Percentiles rank a stretch among this genome's conserved stretches.
phyloP scores from a whole-genome alignment of 495 filamentous ascomycete species.

The Podospora tetraspora region DNA sequence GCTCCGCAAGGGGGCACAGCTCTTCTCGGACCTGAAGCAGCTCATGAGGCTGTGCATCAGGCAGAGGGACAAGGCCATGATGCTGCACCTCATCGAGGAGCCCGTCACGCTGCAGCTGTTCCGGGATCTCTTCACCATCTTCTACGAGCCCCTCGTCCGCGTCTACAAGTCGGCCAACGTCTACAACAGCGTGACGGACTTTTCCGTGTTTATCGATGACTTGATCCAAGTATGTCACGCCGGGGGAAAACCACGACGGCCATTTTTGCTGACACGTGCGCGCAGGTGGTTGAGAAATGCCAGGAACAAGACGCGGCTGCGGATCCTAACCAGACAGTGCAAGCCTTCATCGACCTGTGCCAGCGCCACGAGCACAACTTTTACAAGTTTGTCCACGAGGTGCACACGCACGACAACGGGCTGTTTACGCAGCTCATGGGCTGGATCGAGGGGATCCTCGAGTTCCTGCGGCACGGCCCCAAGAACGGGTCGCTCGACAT shows the following conservation, averaged over 20 bases:
- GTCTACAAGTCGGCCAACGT: constrained; percentile 99
- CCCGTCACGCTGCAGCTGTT: constrained; percentile 89
- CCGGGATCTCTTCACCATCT: constrained; percentile 95
- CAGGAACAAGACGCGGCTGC: constrained; percentile 88
- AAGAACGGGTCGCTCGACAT: constrained; percentile 76
- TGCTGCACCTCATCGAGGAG: constrained; percentile 93
- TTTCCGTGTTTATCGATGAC: constrained; percentile 87
- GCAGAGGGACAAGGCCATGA: constrained; percentile 93
- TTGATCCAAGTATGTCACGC: constrained; percentile 56
- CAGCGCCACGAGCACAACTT: constrained; percentile 90
- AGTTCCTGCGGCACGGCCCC: constrained; percentile 85
- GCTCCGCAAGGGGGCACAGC: constrained; percentile 77
- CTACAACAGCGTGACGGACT: constrained; percentile 93
- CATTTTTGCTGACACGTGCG: constrained; percentile 6
- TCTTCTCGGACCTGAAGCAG: constrained; percentile 93
- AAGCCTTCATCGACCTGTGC: constrained; percentile 95
- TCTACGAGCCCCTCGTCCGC: constrained; percentile 93
- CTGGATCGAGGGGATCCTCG: constrained; percentile 95
- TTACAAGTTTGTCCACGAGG: constrained; percentile 98
- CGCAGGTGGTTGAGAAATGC: constrained; percentile 71
- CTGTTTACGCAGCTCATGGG: constrained; percentile 93
- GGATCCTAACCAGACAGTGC: constrained; percentile 98
- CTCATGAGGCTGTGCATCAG: constrained; percentile 86
- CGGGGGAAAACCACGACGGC: background rate
- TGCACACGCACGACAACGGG: constrained; percentile 96